These are phyloP conservation scores for Omphalea diandra DNA, from an alignment of 441 rosid genomes.

Conservation along the genomic window DNA sequence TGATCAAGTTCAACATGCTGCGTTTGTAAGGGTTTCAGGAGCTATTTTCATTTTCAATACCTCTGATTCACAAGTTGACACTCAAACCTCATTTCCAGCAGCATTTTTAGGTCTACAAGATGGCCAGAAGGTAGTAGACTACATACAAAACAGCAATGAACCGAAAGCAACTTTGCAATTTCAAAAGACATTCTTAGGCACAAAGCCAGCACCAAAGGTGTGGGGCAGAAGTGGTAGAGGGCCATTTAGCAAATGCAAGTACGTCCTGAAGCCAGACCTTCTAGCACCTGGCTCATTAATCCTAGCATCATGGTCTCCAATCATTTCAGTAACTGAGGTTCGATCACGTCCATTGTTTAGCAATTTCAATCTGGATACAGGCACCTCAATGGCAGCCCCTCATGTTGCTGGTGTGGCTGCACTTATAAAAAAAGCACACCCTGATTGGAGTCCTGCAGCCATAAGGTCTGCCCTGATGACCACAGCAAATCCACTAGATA, in stretches of 20 bases:
- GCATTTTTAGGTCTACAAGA: constrained; percentile 1
- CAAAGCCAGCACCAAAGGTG: constrained; percentile 20
- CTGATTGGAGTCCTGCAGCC: constrained; percentile 68
- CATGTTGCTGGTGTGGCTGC: constrained; percentile 80
- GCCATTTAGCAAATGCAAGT: constrained; percentile 55
- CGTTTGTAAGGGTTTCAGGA: constrained; percentile 24
- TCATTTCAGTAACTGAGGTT: constrained; percentile 52
- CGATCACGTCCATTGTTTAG: constrained; percentile 41
- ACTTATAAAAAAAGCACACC: constrained; percentile 62
- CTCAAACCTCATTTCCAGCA: constrained; percentile 28
- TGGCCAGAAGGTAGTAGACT: too few relatives aligned
- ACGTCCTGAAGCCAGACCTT: constrained; percentile 66
- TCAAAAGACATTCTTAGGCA: too few relatives aligned
- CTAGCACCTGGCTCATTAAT: constrained; percentile 64
- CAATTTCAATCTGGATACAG: constrained; percentile 59
- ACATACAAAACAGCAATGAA: too few relatives aligned
- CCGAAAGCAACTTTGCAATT: too few relatives aligned
- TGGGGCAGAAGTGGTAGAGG: constrained; percentile 65
- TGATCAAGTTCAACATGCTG: too few relatives aligned
- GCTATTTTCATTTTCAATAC: constrained; percentile 30
- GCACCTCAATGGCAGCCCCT: constrained; percentile 80
- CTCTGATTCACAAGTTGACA: constrained; percentile 1
- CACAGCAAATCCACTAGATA: constrained; percentile 51
- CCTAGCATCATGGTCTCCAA: constrained; percentile 67
- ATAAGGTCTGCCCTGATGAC: constrained; percentile 81